Base-by-base conservation (phyloP, 352 stramenopile genomes). In the Pythium coloratum region DNA sequence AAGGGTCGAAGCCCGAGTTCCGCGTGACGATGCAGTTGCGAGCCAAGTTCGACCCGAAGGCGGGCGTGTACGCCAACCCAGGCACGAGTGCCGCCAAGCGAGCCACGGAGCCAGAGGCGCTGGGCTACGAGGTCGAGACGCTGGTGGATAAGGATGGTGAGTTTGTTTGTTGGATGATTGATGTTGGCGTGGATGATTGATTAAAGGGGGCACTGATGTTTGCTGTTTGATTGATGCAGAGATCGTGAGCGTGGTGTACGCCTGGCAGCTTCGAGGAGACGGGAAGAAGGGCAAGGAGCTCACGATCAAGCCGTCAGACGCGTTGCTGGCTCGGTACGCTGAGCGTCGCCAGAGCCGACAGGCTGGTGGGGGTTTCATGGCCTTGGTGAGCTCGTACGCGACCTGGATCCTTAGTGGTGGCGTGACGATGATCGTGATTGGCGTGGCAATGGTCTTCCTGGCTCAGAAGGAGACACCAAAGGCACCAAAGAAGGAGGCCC, bases 11-110 rank as follows among this genome's bases (percentile, higher is more conserved):
- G 28, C 61, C 78, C 7, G 68, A 71, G 58, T 81, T 83, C 40
- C 73, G 80, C 32, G 76, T 84, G 32, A 79, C 81, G 47, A 61
- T 91, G 65, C 66, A 89, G 51, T 58, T 90, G 30, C 76, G 78
- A 24, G 72, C 65, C 0, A 33, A 77, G 46, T 62, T 71, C 42
- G 60, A 78, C 33, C n/a, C 53, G n/a, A 18, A 6, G 2, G 49
- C 53, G 6, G 67, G 71, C 40, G 44, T 61, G 16, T 14, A 55
- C 6, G 38, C 74, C 13, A 72, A 67, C 20, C 62, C 71, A 3
- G 74, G 71, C 47, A 80, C 74, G 26, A 74, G 74, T 32, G 68
- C 71, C 1, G 57, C 63, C 20, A 76, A 78, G 64, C 57, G 60
- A 24, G 34, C 50, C 16, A 24, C 8, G 14, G 60, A 67, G 57